These are phyloP conservation scores for Arthrinium puccinioides DNA, from an alignment of 2,329 filamentous ascomycete species.

Conservation along the genomic window DNA sequence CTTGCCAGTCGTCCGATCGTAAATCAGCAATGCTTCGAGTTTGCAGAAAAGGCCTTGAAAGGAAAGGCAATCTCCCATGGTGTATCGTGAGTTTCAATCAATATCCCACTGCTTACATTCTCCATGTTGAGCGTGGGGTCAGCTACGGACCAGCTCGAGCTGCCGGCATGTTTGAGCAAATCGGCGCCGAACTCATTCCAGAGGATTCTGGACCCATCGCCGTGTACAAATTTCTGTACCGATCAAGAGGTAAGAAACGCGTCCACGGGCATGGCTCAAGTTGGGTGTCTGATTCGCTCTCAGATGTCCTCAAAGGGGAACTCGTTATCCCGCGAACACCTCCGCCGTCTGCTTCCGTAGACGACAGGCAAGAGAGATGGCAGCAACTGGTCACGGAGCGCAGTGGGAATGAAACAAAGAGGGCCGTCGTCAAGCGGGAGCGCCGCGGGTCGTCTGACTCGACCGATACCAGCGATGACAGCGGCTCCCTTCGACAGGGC, in stretches of 20 bases:
- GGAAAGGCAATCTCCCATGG: neutral
- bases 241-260: neutral
- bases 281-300: neutral
- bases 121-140: neutral
- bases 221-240: neutral
- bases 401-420: neutral
- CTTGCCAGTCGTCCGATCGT: neutral
- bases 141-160: neutral
- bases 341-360: neutral
- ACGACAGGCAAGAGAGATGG: neutral
- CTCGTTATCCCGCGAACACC: neutral
- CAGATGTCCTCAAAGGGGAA: neutral
- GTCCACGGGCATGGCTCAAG: neutral
- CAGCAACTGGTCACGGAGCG: neutral
- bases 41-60: neutral
- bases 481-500: neutral
- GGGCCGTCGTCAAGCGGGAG: neutral
- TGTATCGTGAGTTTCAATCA: neutral
- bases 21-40: neutral
- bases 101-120: neutral
- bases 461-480: neutral
- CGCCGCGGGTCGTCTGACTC: neutral
- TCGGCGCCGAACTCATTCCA: neutral
- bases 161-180: neutral
- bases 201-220: neutral